Base-by-base conservation (phyloP, 208 protist genomes). In the Trypanosoma avium region DNA sequence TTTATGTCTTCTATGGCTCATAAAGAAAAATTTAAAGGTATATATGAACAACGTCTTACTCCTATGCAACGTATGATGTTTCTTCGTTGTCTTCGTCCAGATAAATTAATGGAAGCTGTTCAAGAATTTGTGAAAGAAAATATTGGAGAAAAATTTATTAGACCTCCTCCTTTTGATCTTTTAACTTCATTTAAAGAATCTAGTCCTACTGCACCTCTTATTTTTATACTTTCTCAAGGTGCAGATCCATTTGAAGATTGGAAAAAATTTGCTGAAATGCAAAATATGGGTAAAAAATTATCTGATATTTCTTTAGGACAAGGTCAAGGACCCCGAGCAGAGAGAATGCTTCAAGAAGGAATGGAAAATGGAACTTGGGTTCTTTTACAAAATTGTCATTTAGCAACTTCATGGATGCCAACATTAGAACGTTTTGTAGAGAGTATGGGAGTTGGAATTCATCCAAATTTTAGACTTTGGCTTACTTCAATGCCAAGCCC, bases 201-300 rank as follows among this genome's bases (percentile, higher is more conserved):
- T 15, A 92, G 75, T n/a, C 47, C 88, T 19, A 86, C 65, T 29
- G 93, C 94, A 22, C 98, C 98, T 45, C 76, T 99, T 46, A 97
- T 99, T 66, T 99, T 99, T 68, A 92, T 99, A 29, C 87, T 99
- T n/a, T 99, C 96, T 12, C 84, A 97, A 30, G 98, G 98, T 69
- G 97, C 98, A 7, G 98, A 99, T 82, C 98, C 98, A 12, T 92
- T 90, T 53, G 89, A 92, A 38, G 90, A 98, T 66, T 90, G 99
- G 67, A 92, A 96, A 63, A 94, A 98, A 62, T 99, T 99, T 64
- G 97, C 97, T 0, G 94, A 98, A 26, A 86, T 95, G 47, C 97
- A 98, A 85, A 84, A 94, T 50, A 98, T 99, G 80, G 76, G 77
- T 38, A 96, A 98, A 69, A 98, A 99, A 75, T 73, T 99, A 36